Base-by-base conservation (phyloP, 208 protist genomes). In the Acanthamoeba sp. region DNA sequence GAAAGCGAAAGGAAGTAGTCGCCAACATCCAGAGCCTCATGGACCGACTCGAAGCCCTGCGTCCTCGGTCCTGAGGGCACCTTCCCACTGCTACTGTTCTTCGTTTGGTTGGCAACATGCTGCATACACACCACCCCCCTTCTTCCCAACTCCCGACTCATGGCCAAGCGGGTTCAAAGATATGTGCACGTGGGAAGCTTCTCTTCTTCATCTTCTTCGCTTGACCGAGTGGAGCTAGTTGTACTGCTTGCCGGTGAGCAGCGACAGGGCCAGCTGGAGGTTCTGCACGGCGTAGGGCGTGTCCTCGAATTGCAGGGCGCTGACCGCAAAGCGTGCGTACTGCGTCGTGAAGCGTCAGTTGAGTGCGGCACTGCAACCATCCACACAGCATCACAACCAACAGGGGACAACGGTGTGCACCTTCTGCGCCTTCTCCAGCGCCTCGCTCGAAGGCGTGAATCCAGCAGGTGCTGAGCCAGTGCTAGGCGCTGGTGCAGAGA, bases 301-400 rank as follows among this genome's bases (percentile, higher is more conserved):
- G n/a, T 92, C 87, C 55, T 92, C 87, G 29, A 92, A 92, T 29
- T 92, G 87, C 6, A 92, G 87, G 4, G 87, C 87, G 59, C 87
- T 92, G 27, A 92, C 87, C 14, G 87, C 87, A 76, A 92, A 92
- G 18, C 87, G 87, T 3, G 87, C 87, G 40, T 38, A 92, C 87
- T 92, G 34, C n/a, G n/a, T n/a, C n/a, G n/a, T n/a, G n/a, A n/a
- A n/a, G n/a, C n/a, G n/a, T n/a, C n/a, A n/a, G n/a, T n/a, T n/a
- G n/a, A n/a, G n/a, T n/a, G n/a, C n/a, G n/a, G n/a, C n/a, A n/a
- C n/a, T n/a, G n/a, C n/a, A n/a, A 50, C 12, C 36, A 6, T 7
- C 5, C 20, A 27, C 73, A 55, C 38, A 38, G 62, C 14, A 10
- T 71, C 7, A 22, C 6, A 71, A 27, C 27, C 6, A 10, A 16